Evolutionary conservation across 2,329 filamentous ascomycete species (phyloP), one percentile per base, ranked within the genome.

Genomic region (Diaporthe citriasiana): DNA sequence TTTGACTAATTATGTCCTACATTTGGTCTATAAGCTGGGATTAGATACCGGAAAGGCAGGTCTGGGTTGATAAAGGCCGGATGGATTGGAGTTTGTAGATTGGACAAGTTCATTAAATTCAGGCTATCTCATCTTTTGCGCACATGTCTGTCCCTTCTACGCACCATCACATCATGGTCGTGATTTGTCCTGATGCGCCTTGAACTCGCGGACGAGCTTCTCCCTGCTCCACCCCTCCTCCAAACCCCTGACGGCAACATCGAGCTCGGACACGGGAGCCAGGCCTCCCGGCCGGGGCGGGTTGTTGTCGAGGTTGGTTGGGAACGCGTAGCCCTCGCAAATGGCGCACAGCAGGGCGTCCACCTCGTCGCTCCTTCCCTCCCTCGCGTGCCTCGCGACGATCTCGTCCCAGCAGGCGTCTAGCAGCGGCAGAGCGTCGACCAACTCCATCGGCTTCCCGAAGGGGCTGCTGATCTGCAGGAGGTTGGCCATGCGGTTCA

Each of bases 371-470:
- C 81, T 86, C 71, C 85, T 38, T 0, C 85, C 84, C 30, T 85
- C 77, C 7, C 73, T 69, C 38, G 79, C 76, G 74, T 83, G 83
- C 73, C 81, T 79, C 15, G 51, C 40, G 19, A 72, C 40, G 53
- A 89, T 45, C 2, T 78, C 70, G 7, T 85, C 82, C 86, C 87
- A 90, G 2, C 82, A 85, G 30, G 70, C 79, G 57, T 86, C 84
- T 3, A 90, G 79, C 33, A 90, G 77, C 4, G 87, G 85, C 17
- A 88, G 70, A 0, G 85, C 83, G 77, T 92, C 88, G 13, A 92
- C 84, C 0, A 78, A 85, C 82, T 93, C 91, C 90, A 93, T 93
- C 0, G 90, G 84, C 78, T 91, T 91, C 0, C 90, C 90, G 77
- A 92, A 90, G 0, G 90, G 89, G 74, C 87, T 88, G 76, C 88